Percentiles rank a stretch among this genome's conserved stretches.
phyloP scores from a whole-genome alignment of 805 yeast genomes.

The Saturnispora bothae region DNA sequence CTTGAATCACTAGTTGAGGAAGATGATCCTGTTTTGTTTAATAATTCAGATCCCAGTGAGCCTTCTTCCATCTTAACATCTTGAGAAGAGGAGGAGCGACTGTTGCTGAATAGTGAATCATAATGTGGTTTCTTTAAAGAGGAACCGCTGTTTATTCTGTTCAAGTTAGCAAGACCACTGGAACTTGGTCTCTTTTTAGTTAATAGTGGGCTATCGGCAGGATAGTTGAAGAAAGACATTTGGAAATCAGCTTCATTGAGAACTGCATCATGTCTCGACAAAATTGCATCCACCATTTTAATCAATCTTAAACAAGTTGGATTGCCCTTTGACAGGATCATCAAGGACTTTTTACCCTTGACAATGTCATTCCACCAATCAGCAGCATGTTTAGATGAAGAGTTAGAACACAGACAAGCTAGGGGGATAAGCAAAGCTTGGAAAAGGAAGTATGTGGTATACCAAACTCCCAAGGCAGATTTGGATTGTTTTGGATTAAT shows the following conservation, averaged over 20 bases:
- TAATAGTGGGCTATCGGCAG: background rate
- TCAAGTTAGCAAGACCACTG: background rate
- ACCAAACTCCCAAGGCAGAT: slow-evolving; percentile 49
- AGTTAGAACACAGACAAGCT: slow-evolving; percentile 42
- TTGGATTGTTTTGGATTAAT: slow-evolving; percentile 9
- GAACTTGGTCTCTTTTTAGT: slow-evolving; percentile 6
- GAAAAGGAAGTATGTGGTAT: slow-evolving; percentile 51
- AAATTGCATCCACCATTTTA: slow-evolving; percentile 34
- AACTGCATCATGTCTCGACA: slow-evolving; percentile 14
- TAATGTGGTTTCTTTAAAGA: slow-evolving; percentile 4
- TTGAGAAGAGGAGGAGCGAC: slow-evolving; percentile 5
- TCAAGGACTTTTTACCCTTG: slow-evolving; percentile 31
- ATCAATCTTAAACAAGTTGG: slow-evolving; percentile 36
- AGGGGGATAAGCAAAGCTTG: slow-evolving; percentile 54
- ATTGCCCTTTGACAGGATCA: slow-evolving; percentile 31
- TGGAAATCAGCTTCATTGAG: slow-evolving; percentile 8
- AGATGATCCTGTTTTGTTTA: background rate
- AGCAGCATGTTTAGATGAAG: slow-evolving; percentile 32
- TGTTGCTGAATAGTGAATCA: slow-evolving; percentile 2
- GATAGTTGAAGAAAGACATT: slow-evolving; percentile 4
- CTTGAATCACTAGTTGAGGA: slow-evolving; percentile 1
- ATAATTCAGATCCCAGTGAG: background rate
- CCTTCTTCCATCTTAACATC: slow-evolving; percentile 3
- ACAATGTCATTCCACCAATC: slow-evolving; percentile 37
- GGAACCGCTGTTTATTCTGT: background rate